A percentile compares a stretch with the other conserved stretches of the same genome.
These are phyloP conservation scores for Lactifluus pinguis DNA, from an alignment of 768 basidiomycete genomes.

Conservation along the genomic window DNA sequence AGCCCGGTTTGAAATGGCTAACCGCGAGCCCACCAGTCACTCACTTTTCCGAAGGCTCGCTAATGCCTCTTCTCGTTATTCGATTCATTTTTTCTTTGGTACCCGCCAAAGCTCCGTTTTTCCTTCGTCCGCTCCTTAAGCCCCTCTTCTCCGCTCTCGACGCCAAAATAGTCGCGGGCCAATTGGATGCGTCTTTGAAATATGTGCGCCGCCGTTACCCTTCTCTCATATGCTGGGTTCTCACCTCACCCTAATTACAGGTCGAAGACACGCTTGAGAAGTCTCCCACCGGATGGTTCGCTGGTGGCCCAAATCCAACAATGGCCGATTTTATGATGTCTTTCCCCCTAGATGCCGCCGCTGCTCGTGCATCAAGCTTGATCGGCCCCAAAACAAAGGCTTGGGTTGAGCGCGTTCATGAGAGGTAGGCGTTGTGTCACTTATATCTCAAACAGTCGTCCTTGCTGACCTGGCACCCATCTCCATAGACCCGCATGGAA, in stretches of 20 bases:
- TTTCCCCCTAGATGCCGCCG: constrained; percentile 30
- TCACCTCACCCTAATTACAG: constrained; percentile 6
- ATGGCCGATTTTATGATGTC: constrained; percentile 39
- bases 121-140: constrained; percentile 29
- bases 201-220: constrained; percentile 20
- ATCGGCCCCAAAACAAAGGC: constrained; percentile 29
- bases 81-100: constrained; percentile 27
- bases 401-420: constrained; percentile 33
- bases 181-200: constrained; percentile 24
- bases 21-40: constrained; percentile 23
- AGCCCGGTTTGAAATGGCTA: background rate
- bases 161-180: constrained; percentile 22
- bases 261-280: constrained; percentile 10
- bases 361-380: constrained; percentile 9
- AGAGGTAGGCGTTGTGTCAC: constrained; percentile 23
- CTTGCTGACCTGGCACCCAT: background rate
- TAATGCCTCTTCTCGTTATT: constrained; percentile 34
- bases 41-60: constrained; percentile 35
- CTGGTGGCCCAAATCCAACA: constrained; percentile 36
- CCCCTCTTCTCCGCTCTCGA: constrained; percentile 25
- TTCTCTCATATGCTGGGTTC: background rate
- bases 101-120: constrained; percentile 28
- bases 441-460: background rate
- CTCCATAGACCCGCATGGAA: constrained; percentile 28
- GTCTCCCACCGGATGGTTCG: constrained; percentile 26